Evolutionary conservation across 1,284 basidiomycete genomes (phyloP).

Genomic region (Ganoderma leucocontextum): DNA sequence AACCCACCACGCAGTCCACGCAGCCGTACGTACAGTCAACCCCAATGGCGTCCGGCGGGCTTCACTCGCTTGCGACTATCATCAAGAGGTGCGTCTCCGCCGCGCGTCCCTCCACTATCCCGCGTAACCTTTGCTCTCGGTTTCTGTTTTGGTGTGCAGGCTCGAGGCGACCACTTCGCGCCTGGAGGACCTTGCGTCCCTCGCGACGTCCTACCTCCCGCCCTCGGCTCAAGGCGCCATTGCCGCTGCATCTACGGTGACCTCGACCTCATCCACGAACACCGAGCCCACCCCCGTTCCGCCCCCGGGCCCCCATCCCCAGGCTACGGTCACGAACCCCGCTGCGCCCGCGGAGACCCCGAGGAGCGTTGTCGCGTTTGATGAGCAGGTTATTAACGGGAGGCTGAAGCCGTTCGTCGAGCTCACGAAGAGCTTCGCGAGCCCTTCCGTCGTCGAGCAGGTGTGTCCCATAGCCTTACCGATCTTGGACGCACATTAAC

Average conservation of each 20-base stretch:
- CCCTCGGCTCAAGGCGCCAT: conserved; percentile 37
- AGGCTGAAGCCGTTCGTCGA: conserved; percentile 80
- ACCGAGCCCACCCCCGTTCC: conserved; percentile 51
- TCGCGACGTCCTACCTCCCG: conserved; percentile 39
- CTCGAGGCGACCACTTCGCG: conserved; percentile 94
- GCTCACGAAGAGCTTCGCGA: conserved; percentile 80
- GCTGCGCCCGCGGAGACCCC: conserved; percentile 54
- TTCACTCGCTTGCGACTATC: conserved; percentile 80
- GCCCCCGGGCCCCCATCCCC: conserved; percentile 48
- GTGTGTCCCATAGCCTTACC: conserved; percentile 54
- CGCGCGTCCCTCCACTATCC: conserved; percentile 13
- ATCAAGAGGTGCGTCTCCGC: conserved; percentile 74
- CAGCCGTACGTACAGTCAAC: conserved; percentile 14
- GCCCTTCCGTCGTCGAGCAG: conserved; percentile 76
- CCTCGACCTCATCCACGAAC: conserved; percentile 50
- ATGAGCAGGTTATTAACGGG: conserved; percentile 75
- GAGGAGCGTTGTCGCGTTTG: conserved; percentile 76
- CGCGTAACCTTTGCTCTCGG: conserved; percentile 16
- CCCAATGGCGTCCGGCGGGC: conserved; percentile 49
- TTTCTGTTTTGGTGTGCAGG: conserved; percentile 47
- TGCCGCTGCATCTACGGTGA: conserved; percentile 32
- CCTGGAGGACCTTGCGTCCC: conserved; percentile 87
- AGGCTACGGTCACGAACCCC: conserved; percentile 48
- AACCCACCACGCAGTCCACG: conserved; percentile 17
- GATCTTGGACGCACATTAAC: conserved; percentile 9